A percentile compares a stretch with the other conserved stretches of the same genome.
Evolutionary conservation across 257 asterid genomes (phyloP).

Genomic region (Asclepias syriaca): DNA sequence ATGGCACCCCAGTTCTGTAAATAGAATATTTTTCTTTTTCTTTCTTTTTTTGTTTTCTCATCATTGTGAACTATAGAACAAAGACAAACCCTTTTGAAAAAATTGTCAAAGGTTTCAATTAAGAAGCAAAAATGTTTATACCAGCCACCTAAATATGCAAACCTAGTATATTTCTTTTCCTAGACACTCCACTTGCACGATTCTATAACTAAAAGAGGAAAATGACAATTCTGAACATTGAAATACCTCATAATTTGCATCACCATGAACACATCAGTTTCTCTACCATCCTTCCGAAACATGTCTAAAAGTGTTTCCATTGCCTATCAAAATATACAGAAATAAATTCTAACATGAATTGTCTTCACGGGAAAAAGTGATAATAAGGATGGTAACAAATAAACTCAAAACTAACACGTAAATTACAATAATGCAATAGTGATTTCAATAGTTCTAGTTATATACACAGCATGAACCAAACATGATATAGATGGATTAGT

Average conservation of each 20-base stretch:
- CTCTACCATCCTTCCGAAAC: slow-evolving; percentile 64
- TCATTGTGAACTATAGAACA: background rate
- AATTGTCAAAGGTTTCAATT: background rate
- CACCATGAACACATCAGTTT: slow-evolving; percentile 65
- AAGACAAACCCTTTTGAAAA: background rate
- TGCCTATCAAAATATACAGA: slow-evolving; percentile 50
- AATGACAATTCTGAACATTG: slow-evolving; percentile 1
- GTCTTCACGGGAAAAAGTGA: background rate
- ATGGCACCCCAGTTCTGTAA: background rate
- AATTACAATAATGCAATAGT: background rate
- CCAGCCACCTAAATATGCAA: background rate
- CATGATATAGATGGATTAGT: background rate
- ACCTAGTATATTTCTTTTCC: background rate
- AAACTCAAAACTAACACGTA: background rate
- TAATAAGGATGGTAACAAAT: too few species aligned
- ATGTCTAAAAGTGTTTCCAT: slow-evolving; percentile 63
- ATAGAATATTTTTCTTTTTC: too few species aligned
- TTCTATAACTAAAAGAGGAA: background rate
- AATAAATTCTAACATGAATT: slow-evolving; percentile 15
- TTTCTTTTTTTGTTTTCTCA: background rate
- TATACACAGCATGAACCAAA: background rate
- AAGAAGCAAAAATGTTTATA: background rate
- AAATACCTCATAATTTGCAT: slow-evolving; percentile 76
- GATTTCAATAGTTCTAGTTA: background rate
- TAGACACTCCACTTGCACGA: background rate